Evolutionary conservation across 2,329 filamentous ascomycete genomes (phyloP).

Genomic region (Thelonectria discophora): DNA sequence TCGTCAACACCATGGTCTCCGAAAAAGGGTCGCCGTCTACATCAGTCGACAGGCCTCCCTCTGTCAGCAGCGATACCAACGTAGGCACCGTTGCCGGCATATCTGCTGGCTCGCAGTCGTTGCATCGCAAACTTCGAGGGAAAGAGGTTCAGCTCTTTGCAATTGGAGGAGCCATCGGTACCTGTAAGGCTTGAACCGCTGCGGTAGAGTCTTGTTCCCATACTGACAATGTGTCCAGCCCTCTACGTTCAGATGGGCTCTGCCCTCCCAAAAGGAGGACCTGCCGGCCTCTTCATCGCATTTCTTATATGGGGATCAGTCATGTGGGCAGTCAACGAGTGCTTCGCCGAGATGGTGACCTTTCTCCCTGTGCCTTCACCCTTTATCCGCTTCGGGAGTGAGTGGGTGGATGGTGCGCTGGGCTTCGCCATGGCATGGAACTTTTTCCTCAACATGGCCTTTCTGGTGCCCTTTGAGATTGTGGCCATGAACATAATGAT

Average conservation of each 20-base stretch:
- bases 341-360: constrained; percentile 24
- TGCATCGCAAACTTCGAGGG: constrained; percentile 20
- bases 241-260: constrained; percentile 25
- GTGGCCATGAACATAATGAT: constrained; percentile 45
- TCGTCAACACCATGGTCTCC: not conserved
- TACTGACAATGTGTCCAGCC: constrained; percentile 12
- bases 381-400: constrained; percentile 19
- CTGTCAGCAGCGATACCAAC: not conserved
- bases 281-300: constrained; percentile 21
- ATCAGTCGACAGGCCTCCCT: not conserved
- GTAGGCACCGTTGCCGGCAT: not conserved
- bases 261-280: constrained; percentile 21
- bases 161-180: constrained; percentile 24
- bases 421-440: constrained; percentile 40
- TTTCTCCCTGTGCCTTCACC: constrained; percentile 18
- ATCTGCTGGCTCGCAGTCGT: constrained; percentile 13
- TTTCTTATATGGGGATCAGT: constrained; percentile 15
- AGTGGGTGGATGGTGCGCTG: constrained; percentile 23
- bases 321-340: constrained; percentile 23
- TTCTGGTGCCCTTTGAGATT: constrained; percentile 44
- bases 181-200: constrained; percentile 9
- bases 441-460: constrained; percentile 43
- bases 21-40: not conserved
- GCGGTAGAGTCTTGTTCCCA: not conserved
- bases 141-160: constrained; percentile 25